Evolutionary conservation across 192 early-diverging fungal genomes (phyloP), one percentile per base, ranked within the genome.

Genomic region (Coemansia sp.): DNA sequence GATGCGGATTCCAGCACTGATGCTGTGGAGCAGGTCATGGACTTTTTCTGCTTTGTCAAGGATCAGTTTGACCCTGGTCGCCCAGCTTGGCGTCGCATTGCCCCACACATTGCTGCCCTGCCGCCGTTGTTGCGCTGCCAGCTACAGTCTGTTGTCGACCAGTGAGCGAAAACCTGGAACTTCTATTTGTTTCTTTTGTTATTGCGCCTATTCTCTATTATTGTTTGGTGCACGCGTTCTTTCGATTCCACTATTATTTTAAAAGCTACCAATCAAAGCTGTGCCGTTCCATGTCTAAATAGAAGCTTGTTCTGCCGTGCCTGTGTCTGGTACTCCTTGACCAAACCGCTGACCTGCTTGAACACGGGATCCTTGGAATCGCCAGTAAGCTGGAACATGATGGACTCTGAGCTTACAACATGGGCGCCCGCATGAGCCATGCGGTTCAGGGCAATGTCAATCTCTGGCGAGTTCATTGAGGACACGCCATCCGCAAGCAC

Each of bases 401-500:
- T 69, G 10, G 89, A 88, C 58, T 93, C 91, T 7, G 89, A 91
- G 18, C 86, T 87, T 12, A 87, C 88, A 26, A 96, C 83, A n/a
- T 66, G 67, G 3, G 94, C 92, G 60, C 95, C 95, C 4, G 81
- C 87, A n/a, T 68, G 65, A 5, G 56, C 54, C 74, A 76, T 86
- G 69, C 93, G 85, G 32, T 83, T 65, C 62, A 96, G 49, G 1
- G 95, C 93, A 67, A 94, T 88, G 22, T 85, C 82, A 55, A 93
- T 91, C 74, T 98, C 97, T 18, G 87, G 88, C 23, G 74, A 58
- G 50, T 92, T 91, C 71, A 88, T 87, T 26, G 94, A 96, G 19
- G 93, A 95, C 16, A 98, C 90, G 28, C 92, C 97, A 73, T 97
- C 95, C 1, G 91, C 87, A 58, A 97, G 71, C n/a, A 98, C 90